Evolutionary conservation across 73 alveolate species (phyloP), one percentile per base, ranked within the genome.

Genomic region (Durusdinium trenchii): DNA sequence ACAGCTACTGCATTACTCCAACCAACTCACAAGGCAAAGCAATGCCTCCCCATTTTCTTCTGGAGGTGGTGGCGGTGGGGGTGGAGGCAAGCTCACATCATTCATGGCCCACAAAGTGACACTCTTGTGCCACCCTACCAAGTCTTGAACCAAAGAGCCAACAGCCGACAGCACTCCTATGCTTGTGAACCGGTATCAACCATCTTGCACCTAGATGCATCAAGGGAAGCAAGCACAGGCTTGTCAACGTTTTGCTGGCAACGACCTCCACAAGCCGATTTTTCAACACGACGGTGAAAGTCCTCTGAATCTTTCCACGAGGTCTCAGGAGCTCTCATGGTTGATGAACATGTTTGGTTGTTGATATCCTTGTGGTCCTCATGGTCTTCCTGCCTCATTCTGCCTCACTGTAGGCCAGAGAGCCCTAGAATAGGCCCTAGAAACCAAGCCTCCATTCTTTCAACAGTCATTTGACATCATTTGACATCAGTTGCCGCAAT

Each of bases 11-110:
- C n/a, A n/a, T n/a, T n/a, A n/a, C n/a, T n/a, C n/a, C n/a, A n/a
- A n/a, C n/a, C n/a, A n/a, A n/a, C n/a, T n/a, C n/a, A n/a, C 45
- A 67, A 38, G 85, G 32, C 54, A 40, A n/a, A n/a, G n/a, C n/a
- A 9, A 9, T 42, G 89, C 89, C 75, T 87, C 85, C 45, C 95
- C 95, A 54, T 45, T 46, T 46, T 86, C 92, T 38, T 83, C 85
- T 23, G 95, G 95, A 36, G 95, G 95, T 45, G 95, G 95, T 48
- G 95, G 95, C 64, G 95, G 95, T 6, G 95, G 95, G 50, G 95
- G 95, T 18, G 95, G 95, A 30, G 95, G 95, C 84, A 87, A 47
- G 51, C 95, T 54, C 67, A 86, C 36, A 67, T 87, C 95, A 38
- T 30, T 87, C 95, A 87, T 87, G 64, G 95, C 95, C 85, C 79